phyloP scores from a whole-genome alignment of 1,139 yeast species.

The Geotrichum candidum region DNA sequence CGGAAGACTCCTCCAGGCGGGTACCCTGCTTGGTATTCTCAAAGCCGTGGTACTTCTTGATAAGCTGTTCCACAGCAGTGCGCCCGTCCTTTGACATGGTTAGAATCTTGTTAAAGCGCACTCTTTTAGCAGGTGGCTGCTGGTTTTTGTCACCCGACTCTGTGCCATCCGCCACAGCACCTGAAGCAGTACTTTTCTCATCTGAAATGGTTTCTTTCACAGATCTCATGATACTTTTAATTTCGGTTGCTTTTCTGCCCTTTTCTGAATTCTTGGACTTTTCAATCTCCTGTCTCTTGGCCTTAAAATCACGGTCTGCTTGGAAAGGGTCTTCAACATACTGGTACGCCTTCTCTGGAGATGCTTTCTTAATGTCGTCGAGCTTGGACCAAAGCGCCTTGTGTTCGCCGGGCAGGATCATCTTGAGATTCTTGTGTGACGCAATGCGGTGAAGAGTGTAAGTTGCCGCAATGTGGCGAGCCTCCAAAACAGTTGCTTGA shows the following conservation, averaged over 20 bases:
- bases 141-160: constrained; percentile 2
- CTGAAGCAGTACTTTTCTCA: not conserved
- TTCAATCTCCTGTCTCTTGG: constrained; percentile 20
- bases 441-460: constrained; percentile 76
- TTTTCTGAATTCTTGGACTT: constrained; percentile 16
- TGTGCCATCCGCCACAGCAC: constrained; percentile 11
- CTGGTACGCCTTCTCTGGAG: constrained; percentile 19
- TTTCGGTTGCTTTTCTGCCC: constrained; percentile 19
- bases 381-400: constrained; percentile 70
- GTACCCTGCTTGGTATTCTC: constrained; percentile 1
- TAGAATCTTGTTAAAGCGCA: constrained; percentile 29
- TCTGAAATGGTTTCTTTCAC: constrained; percentile 18
- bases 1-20: constrained; percentile 2
- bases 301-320: constrained; percentile 47
- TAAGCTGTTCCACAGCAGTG: constrained; percentile 28
- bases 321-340: constrained; percentile 71
- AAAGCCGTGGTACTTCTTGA: constrained; percentile 32
- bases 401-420: constrained; percentile 82
- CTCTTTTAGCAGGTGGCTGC: constrained; percentile 12
- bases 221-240: constrained; percentile 17
- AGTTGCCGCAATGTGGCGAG: constrained; percentile 86
- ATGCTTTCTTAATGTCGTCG: constrained; percentile 44
- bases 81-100: constrained; percentile 34
- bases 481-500: constrained; percentile 78
- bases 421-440: constrained; percentile 72